Evolutionary conservation across 2,329 filamentous ascomycete species (phyloP).

Genomic region (Clarireedia sp.): DNA sequence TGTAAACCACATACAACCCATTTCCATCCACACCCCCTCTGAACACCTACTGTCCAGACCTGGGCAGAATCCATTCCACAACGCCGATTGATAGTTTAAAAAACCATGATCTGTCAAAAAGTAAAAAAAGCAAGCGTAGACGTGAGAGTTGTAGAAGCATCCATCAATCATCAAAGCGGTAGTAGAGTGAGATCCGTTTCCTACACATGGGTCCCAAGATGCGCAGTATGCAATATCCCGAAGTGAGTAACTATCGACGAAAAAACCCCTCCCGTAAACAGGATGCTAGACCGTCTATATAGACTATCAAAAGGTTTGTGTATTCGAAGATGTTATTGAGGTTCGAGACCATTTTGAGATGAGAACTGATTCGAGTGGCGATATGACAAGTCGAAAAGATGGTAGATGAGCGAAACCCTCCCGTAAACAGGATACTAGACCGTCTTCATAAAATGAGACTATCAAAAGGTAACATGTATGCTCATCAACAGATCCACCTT

Average conservation of each 20-base stretch:
- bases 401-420: conserved; percentile 26
- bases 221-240: neutral
- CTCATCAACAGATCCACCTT: conserved; percentile 9
- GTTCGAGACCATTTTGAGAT: conserved; percentile 20
- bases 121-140: too few relatives aligned
- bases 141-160: too few relatives aligned
- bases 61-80: too few relatives aligned
- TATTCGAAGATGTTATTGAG: conserved; percentile 8
- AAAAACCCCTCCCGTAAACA: conserved; percentile 31
- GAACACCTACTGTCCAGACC: too few relatives aligned
- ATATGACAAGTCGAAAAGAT: conserved; percentile 15
- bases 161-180: neutral
- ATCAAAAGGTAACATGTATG: conserved; percentile 30
- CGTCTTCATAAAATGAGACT: conserved; percentile 25
- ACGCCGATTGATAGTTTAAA: too few relatives aligned
- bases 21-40: too few relatives aligned
- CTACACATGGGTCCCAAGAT: neutral
- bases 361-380: conserved; percentile 9
- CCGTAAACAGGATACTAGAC: conserved; percentile 33
- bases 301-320: conserved; percentile 31
- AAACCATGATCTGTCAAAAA: too few relatives aligned
- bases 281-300: conserved; percentile 30
- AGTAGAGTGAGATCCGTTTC: neutral
- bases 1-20: too few relatives aligned
- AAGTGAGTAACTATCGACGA: conserved; percentile 8